These are phyloP conservation scores for Fomitopsis serialis DNA, from an alignment of 768 basidiomycete genomes.

Conservation along the genomic window DNA sequence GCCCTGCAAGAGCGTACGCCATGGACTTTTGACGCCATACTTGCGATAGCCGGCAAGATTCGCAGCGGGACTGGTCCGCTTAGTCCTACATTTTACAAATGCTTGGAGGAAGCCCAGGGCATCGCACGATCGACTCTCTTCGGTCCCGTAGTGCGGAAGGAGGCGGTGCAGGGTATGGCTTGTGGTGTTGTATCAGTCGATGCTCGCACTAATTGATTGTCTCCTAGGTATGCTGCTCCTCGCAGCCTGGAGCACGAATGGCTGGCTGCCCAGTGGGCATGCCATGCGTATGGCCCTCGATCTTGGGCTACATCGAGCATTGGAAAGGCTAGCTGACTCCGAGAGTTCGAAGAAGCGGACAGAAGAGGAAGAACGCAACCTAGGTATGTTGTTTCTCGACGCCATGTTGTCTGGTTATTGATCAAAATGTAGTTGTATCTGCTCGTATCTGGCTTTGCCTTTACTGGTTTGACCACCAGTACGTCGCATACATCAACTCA, in stretches of 20 bases:
- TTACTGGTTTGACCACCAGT: constrained; percentile 97
- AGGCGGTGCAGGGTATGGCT: constrained; percentile 81
- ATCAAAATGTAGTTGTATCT: constrained; percentile 61
- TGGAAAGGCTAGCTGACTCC: constrained; percentile 85
- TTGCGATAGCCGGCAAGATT: constrained; percentile 90
- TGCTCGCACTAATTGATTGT: too few relatives aligned
- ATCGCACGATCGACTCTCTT: constrained; percentile 92
- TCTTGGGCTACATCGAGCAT: constrained; percentile 85
- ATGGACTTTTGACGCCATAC: constrained; percentile 92
- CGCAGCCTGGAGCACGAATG: constrained; percentile 91
- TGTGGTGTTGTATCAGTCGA: too few relatives aligned
- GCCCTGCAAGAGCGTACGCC: constrained; percentile 88
- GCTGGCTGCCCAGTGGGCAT: constrained; percentile 93
- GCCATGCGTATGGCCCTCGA: constrained; percentile 96
- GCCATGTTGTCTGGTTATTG: background rate
- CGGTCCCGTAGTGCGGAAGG: constrained; percentile 89
- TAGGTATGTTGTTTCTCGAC: constrained; percentile 6
- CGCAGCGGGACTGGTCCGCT: constrained; percentile 85
- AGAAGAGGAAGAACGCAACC: constrained; percentile 82
- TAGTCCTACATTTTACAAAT: constrained; percentile 81
- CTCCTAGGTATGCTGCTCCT: constrained; percentile 32
- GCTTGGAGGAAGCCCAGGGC: constrained; percentile 91
- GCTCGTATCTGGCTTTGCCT: constrained; percentile 92
- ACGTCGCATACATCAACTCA: constrained; percentile 22
- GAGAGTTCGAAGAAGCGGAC: constrained; percentile 51